Evolutionary conservation across 75 land plant genomes (phyloP).

Genomic region (Isoetes taiwanensis): DNA sequence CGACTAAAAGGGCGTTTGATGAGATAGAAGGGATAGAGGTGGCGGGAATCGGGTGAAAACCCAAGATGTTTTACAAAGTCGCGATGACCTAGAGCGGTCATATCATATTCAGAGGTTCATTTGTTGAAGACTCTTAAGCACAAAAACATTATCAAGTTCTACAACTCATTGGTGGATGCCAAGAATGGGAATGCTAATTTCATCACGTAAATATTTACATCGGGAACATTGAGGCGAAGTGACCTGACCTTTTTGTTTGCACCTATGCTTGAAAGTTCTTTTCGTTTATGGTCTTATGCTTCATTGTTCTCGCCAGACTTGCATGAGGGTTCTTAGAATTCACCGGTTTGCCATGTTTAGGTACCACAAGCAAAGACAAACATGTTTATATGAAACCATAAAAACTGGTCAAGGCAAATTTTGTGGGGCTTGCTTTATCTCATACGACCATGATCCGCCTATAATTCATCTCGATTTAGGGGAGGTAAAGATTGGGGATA

Average conservation of each 20-base stretch:
- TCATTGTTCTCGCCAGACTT: too few relatives aligned
- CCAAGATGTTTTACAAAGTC: slow-evolving; percentile 31
- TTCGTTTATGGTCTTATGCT: too few relatives aligned
- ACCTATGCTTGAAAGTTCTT: too few relatives aligned
- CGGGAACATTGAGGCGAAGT: slow-evolving; percentile 57
- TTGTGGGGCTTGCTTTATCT: slow-evolving; percentile 63
- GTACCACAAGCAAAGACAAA: slow-evolving; percentile 53
- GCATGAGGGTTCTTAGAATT: too few relatives aligned
- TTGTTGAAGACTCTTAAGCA: slow-evolving; percentile 51
- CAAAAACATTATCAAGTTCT: slow-evolving; percentile 59
- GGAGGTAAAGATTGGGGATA: slow-evolving; percentile 29
- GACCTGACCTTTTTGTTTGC: too few relatives aligned
- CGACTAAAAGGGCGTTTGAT: slow-evolving; percentile 75
- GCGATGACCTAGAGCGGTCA: slow-evolving; percentile 36
- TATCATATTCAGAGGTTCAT: slow-evolving; percentile 63
- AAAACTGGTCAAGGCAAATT: slow-evolving; percentile 74
- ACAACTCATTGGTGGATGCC: slow-evolving; percentile 61
- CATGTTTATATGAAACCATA: slow-evolving; percentile 47
- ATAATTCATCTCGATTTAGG: slow-evolving; percentile 47
- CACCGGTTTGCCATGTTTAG: slow-evolving; percentile 18
- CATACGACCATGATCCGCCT: slow-evolving; percentile 60
- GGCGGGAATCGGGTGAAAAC: slow-evolving; percentile 57
- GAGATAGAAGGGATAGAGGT: slow-evolving; percentile 71
- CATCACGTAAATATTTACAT: slow-evolving; percentile 72
- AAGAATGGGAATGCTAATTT: slow-evolving; percentile 47